Base-by-base conservation (phyloP, 306 rosid species). In the Castanea sativa region DNA sequence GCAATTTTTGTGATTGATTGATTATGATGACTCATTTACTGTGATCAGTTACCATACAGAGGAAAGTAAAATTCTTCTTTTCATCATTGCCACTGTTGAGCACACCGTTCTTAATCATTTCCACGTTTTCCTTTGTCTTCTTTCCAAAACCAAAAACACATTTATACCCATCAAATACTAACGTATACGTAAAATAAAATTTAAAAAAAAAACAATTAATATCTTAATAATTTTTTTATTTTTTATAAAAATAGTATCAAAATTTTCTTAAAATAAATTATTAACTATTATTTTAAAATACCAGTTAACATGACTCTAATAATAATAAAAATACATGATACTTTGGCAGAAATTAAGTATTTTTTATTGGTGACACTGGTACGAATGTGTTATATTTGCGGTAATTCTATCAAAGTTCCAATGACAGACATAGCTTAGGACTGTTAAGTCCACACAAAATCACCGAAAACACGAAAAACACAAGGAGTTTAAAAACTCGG, bases 1-100 rank as follows among this genome's bases (percentile, higher is more conserved):
- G 76, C 13, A 8, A 82, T 55, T 51, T 53, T 18, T 78, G 32
- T 30, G 74, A 78, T 18, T 33, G 76, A 58, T 78, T 74, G 81
- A 75, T 35, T 38, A 32, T 32, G 14, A 16, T 49, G 61, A 60
- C 75, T 53, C 76, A 43, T 65, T 32, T 61, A 69, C 75, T 71
- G 25, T 41, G 2, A 12, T 10, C 4, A 67, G 51, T 33, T 67
- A 4, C 18, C 10, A 4, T n/a, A 15, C 2, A 72, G 55, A 69
- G 74, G 14, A 12, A 67, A 78, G 49, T 32, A 58, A 38, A 71
- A 55, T 32, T 71, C 71, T 13, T 23, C 72, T 70, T 49, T 58
- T 21, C 45, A 57, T 63, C 16, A 63, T 75, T 61, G 33, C 43
- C 71, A 25, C 61, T 55, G 55, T 80, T 76, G 9, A 16, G 2